Evolutionary conservation across 495 filamentous ascomycete genomes (phyloP), one percentile per base, ranked within the genome.

Genomic region (Diplogelasinospora grovesii): DNA sequence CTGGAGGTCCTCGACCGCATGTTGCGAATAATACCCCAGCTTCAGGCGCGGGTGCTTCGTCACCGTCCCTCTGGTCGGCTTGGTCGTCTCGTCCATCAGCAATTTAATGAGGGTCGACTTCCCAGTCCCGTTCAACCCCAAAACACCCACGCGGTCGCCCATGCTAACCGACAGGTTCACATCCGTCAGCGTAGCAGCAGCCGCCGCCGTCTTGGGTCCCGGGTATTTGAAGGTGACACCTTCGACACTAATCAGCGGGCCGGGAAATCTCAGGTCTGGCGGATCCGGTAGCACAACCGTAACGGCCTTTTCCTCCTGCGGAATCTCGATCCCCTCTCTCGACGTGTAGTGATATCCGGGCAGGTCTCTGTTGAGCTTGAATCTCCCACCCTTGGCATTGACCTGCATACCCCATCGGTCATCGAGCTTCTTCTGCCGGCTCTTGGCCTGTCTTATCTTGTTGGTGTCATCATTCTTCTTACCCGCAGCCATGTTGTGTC

Each of bases 341-440:
- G 52, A 50, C 3, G 62, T 70, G 2, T 57, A 16, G 52, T 84
- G 74, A 28, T 57, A 87, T 0, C 85, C 86, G 0, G 46, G 58
- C 0, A 82, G 54, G 57, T 89, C 85, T 6, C 85, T 65, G 53
- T 84, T 88, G 7, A 90, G 68, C 59, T 89, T 89, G 67, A 90
- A 89, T 15, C 81, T 64, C 8, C 71, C 71, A 7, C 86, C 86
- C 20, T 66, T 78, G n/a, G 79, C 76, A 50, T 60, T 77, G 26
- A 83, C 79, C 42, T 89, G 69, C 45, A 89, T 59, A 3, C 85
- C 86, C 78, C 77, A 79, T 26, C 85, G 69, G 36, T 90, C 79
- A 41, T 89, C 85, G 8, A 93, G 69, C 50, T 83, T 86, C 61
- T 87, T 89, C 54, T 86, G 83, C 6, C 85, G 70, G 2, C 77